Base-by-base conservation (phyloP, 768 basidiomycete genomes). In the Tylopilus balloui region DNA sequence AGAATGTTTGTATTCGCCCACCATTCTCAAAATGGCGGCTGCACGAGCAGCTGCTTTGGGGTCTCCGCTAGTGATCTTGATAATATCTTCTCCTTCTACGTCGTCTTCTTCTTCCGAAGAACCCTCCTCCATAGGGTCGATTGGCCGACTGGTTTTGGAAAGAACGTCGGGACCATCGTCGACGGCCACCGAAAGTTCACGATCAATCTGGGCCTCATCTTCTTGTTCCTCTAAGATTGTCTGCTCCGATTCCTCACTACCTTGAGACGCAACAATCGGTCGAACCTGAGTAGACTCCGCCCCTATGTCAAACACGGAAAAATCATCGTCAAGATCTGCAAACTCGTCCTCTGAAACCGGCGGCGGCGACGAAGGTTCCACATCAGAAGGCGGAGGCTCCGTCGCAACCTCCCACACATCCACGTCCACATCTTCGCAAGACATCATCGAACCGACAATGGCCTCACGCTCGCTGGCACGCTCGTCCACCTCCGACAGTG, bases 1-100 rank as follows among this genome's bases (percentile, higher is more conserved):
- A 25, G 14, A 17, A 23, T 25, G 31, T 34, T 45, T 3, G 17
- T 12, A 6, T 45, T 38, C 12, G 65, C 80, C n/a, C 42, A 90
- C 91, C 75, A 89, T 78, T 67, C 88, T 92, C 57, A 96, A 73
- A 50, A 96, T 93, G 0, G 93, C 93, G 28, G 90, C 92, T n/a
- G 92, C 93, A 41, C 89, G 73, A 2, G 92, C 93, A 39, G 93
- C 93, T 15, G 90, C 90, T 50, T 77, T 75, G 2, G 93, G 88
- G 65, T 95, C 88, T 19, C 81, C 79, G 50, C 88, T 91, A 3
- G 84, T 84, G 52, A 95, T 88, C 70, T 88, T 86, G 54, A 96
- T 81, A 6, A 94, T 71, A 8, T 73, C 71, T 5, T 74, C 71
- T 5, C 69, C 70, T 4, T 71, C 66, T 23, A 67, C 58, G 17